Percentiles rank a stretch among this genome's conserved stretches.
These are phyloP conservation scores for Curvularia sp. DNA, from an alignment of 2,329 filamentous ascomycete genomes.

Conservation along the genomic window DNA sequence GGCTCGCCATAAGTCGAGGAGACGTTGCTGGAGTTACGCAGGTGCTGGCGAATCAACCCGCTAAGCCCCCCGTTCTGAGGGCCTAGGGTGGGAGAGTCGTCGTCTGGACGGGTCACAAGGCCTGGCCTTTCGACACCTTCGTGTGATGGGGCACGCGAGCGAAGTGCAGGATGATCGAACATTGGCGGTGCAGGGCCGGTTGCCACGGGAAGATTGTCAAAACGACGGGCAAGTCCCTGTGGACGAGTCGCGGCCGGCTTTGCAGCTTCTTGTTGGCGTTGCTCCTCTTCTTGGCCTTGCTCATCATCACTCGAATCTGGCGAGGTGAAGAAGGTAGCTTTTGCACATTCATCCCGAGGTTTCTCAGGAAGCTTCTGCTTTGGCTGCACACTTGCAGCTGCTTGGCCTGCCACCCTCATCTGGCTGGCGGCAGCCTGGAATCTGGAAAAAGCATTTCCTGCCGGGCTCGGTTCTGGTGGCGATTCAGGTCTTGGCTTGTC, in stretches of 20 bases:
- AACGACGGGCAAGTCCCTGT: conserved; percentile 37
- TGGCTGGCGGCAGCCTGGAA: conserved; percentile 56
- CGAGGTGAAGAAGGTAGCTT: conserved; percentile 42
- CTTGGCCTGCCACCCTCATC: conserved; percentile 47
- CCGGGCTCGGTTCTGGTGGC: conserved; percentile 39
- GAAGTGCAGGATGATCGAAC: conserved; percentile 48
- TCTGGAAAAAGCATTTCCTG: conserved; percentile 51
- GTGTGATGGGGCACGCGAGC: conserved; percentile 41
- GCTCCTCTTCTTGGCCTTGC: conserved; percentile 43
- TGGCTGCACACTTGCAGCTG: conserved; percentile 22
- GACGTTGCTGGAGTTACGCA: conserved; percentile 79
- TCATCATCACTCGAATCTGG: conserved; percentile 35
- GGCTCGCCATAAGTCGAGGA: conserved; percentile 73
- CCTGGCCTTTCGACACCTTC: conserved; percentile 20
- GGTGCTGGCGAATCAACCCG: conserved; percentile 82
- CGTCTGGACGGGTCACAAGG: conserved; percentile 15
- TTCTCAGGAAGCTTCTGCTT: conserved; percentile 19
- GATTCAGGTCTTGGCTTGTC: conserved; percentile 42
- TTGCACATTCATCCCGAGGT: conserved; percentile 26
- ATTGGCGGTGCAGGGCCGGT: conserved; percentile 45
- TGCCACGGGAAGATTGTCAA: conserved; percentile 45
- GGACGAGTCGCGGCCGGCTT: conserved; percentile 22
- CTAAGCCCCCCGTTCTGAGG: conserved; percentile 71
- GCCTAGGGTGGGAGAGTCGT: conserved; percentile 82
- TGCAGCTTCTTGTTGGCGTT: conserved; percentile 20